Percentiles rank a stretch among this genome's conserved stretches.
Evolutionary conservation across 352 stramenopile species (phyloP).

Genomic region (Globisporangium orthogonon): DNA sequence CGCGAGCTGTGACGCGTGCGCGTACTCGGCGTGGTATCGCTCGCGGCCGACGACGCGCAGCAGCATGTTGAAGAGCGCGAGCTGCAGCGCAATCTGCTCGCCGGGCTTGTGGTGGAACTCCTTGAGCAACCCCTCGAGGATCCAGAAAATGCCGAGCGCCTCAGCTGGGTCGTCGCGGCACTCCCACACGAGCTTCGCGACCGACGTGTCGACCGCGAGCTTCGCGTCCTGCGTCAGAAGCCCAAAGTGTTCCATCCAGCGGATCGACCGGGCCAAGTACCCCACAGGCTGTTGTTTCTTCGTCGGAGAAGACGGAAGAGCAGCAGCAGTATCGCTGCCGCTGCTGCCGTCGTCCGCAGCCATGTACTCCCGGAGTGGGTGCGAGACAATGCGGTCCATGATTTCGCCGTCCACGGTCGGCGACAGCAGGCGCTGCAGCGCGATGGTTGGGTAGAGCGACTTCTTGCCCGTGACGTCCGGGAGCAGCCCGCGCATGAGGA

Average conservation of each 20-base stretch:
- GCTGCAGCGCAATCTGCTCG: slow-evolving; percentile 75
- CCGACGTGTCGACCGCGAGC: slow-evolving; percentile 62
- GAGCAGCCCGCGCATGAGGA: slow-evolving; percentile 95
- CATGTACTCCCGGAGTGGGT: slow-evolving; percentile 82
- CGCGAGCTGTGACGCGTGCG: slow-evolving; percentile 47
- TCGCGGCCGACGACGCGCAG: slow-evolving; percentile 77
- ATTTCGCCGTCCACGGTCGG: slow-evolving; percentile 88
- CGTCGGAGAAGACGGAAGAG: slow-evolving; percentile 15
- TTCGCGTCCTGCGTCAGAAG: slow-evolving; percentile 66
- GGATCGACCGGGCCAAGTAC: slow-evolving; percentile 86
- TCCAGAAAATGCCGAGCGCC: slow-evolving; percentile 75
- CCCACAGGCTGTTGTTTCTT: slow-evolving; percentile 27
- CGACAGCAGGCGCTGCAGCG: slow-evolving; percentile 89
- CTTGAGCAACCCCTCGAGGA: slow-evolving; percentile 66
- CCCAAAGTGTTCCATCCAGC: slow-evolving; percentile 89
- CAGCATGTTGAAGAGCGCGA: slow-evolving; percentile 85
- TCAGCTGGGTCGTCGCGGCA: slow-evolving; percentile 77
- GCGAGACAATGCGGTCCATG: slow-evolving; percentile 81
- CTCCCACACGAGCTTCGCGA: slow-evolving; percentile 81
- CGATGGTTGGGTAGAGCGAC: slow-evolving; percentile 90
- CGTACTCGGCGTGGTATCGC: slow-evolving; percentile 68
- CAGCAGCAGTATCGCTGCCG: slow-evolving; percentile 7
- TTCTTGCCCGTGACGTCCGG: slow-evolving; percentile 91
- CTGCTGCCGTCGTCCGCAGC: slow-evolving; percentile 12
- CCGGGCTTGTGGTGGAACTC: slow-evolving; percentile 85